Evolutionary conservation across 306 rosid species (phyloP).

Genomic region (Vigna trinervia): DNA sequence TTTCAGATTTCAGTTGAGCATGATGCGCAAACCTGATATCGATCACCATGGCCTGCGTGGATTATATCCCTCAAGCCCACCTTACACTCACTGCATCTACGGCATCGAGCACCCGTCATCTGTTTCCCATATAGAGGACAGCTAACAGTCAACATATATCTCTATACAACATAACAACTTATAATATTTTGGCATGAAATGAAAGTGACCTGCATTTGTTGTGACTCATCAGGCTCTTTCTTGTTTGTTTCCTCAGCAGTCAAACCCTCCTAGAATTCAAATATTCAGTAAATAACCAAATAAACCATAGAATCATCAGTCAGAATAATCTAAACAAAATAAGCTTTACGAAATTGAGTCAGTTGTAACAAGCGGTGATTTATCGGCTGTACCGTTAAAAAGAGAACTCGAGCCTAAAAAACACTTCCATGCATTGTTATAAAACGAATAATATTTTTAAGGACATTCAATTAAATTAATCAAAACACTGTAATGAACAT

Average conservation of each 20-base stretch:
- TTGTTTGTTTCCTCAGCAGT: slow-evolving; percentile 80
- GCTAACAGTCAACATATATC: slow-evolving; percentile 36
- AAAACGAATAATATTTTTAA: not conserved
- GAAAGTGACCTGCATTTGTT: slow-evolving; percentile 75
- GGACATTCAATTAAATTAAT: not conserved
- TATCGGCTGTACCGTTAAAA: no score
- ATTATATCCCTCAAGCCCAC: slow-evolving; percentile 86
- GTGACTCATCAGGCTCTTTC: slow-evolving; percentile 75
- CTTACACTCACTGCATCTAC: slow-evolving; percentile 65
- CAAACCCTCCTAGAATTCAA: slow-evolving; percentile 76
- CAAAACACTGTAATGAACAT: not conserved
- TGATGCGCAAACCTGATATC: slow-evolving; percentile 72
- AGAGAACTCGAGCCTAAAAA: no score
- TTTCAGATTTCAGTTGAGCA: not conserved
- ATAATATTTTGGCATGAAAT: slow-evolving; percentile 25
- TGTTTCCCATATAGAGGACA: slow-evolving; percentile 45
- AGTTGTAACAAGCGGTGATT: no score
- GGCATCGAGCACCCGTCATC: slow-evolving; percentile 90
- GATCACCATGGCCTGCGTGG: slow-evolving; percentile 83
- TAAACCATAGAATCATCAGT: slow-evolving; percentile 20
- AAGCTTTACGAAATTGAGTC: not conserved
- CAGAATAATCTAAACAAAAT: slow-evolving; percentile 11
- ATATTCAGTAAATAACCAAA: slow-evolving; percentile 26
- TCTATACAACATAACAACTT: slow-evolving; percentile 29
- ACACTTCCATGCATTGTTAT: not conserved